These are phyloP conservation scores for Candida maris DNA, from an alignment of 805 yeast genomes.

Conservation along the genomic window DNA sequence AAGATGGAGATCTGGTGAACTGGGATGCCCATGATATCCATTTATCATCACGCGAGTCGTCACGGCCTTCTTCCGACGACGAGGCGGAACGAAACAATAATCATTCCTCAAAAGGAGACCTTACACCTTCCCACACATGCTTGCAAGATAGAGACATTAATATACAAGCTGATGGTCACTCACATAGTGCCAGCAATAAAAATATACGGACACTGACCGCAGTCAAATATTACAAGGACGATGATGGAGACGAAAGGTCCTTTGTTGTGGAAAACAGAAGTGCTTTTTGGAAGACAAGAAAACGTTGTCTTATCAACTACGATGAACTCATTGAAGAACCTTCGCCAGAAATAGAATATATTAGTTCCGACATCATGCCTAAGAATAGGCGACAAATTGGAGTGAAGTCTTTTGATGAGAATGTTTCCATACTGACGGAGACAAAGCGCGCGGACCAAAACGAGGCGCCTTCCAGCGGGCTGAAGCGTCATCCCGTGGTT, in stretches of 20 bases:
- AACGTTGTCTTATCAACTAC: not conserved
- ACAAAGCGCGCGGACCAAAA: no score
- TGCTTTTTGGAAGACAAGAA: not conserved
- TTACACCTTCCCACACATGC: no score
- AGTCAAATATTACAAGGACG: not conserved
- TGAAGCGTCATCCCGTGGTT: not conserved
- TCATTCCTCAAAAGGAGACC: not conserved
- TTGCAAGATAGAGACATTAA: not conserved
- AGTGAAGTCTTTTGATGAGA: no score
- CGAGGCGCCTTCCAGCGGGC: no score
- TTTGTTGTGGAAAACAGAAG: not conserved
- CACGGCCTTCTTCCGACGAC: not conserved
- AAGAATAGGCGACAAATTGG: no score
- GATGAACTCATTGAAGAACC: not conserved
- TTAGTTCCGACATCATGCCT: no score
- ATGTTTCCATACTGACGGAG: no score
- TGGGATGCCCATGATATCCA: no score
- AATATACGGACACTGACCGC: not conserved
- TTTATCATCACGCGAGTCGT: not conserved
- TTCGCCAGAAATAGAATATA: conserved; percentile 1
- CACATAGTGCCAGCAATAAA: not conserved
- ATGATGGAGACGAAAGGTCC: not conserved
- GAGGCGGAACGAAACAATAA: not conserved
- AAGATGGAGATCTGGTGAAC: no score
- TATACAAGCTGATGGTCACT: not conserved